Percentiles rank a stretch among this genome's conserved stretches.
phyloP scores from a whole-genome alignment of 768 basidiomycete species.

The Vishniacozyma victoriae region DNA sequence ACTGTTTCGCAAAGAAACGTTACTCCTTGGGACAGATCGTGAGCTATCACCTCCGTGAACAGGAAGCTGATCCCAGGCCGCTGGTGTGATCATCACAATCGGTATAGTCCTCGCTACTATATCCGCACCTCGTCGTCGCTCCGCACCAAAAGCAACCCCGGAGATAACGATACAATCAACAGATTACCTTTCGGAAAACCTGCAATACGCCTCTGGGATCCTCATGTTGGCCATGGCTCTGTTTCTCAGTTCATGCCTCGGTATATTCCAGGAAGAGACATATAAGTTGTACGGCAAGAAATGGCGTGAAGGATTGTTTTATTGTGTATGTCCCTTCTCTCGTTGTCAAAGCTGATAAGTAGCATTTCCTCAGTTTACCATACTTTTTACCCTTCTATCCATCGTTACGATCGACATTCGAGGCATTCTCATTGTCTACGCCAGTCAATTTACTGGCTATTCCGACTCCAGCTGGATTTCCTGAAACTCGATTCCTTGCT shows the following conservation, averaged over 20 bases:
- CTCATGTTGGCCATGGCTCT: conserved; percentile 62
- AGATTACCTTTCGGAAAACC: conserved; percentile 12
- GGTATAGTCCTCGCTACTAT: conserved; percentile 71
- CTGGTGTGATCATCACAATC: conserved; percentile 61
- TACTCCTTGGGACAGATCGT: conserved; percentile 60
- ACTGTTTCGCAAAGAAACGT: conserved; percentile 55
- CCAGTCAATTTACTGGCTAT: conserved; percentile 36
- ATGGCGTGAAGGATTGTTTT: conserved; percentile 81
- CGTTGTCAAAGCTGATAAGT: neutral
- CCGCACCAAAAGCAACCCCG: conserved; percentile 3
- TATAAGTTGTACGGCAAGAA: conserved; percentile 66
- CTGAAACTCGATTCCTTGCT: neutral
- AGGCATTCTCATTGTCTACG: conserved; percentile 53
- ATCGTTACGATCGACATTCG: conserved; percentile 55
- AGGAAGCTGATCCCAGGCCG: conserved; percentile 52
- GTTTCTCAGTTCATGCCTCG: conserved; percentile 62
- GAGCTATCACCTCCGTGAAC: conserved; percentile 27
- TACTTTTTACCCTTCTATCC: conserved; percentile 63
- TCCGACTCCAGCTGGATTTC: conserved; percentile 11
- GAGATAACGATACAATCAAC: neutral
- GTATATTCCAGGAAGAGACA: conserved; percentile 69
- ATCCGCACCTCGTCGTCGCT: conserved; percentile 48
- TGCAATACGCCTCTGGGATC: conserved; percentile 60
- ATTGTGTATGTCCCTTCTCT: conserved; percentile 56
- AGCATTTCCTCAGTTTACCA: conserved; percentile 78